A percentile compares a stretch with the other conserved stretches of the same genome.
Conservation (phyloP, 176 grass and related monocot species). For the Urochloa ruziziensis region DNA sequence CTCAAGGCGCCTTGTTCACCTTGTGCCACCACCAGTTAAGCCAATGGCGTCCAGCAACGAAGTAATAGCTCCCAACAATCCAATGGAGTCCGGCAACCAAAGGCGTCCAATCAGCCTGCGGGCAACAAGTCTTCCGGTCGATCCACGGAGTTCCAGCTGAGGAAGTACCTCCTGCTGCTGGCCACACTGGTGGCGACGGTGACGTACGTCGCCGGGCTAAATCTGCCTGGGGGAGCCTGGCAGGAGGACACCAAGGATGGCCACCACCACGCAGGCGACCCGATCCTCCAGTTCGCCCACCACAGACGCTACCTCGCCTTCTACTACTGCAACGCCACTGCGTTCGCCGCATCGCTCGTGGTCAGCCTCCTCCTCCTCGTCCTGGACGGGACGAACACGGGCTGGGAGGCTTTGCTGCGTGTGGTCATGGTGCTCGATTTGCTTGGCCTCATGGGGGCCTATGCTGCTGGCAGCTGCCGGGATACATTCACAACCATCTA, state of each 20-base stretch:
- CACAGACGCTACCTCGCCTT: constrained; percentile 34
- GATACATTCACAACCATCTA: constrained; percentile 23
- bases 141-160: constrained; percentile 26
- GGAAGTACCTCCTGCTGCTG: constrained; percentile 30
- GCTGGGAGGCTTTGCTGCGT: background rate
- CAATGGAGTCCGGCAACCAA: background rate
- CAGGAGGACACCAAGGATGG: background rate
- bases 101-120: background rate
- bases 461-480: constrained; percentile 32
- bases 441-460: constrained; percentile 29
- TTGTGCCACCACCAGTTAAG: background rate
- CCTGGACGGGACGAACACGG: background rate
- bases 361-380: constrained; percentile 39
- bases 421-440: constrained; percentile 23
- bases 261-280: background rate
- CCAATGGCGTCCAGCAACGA: background rate
- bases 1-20: background rate
- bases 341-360: constrained; percentile 36
- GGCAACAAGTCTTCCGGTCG: background rate
- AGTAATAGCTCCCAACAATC: background rate
- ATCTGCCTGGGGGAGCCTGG: constrained; percentile 40
- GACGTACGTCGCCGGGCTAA: constrained; percentile 38
- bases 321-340: constrained; percentile 58
- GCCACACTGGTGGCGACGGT: constrained; percentile 14
- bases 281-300: background rate